phyloP scores from a whole-genome alignment of 2,329 filamentous ascomycete genomes.

The Leptographium flavum region DNA sequence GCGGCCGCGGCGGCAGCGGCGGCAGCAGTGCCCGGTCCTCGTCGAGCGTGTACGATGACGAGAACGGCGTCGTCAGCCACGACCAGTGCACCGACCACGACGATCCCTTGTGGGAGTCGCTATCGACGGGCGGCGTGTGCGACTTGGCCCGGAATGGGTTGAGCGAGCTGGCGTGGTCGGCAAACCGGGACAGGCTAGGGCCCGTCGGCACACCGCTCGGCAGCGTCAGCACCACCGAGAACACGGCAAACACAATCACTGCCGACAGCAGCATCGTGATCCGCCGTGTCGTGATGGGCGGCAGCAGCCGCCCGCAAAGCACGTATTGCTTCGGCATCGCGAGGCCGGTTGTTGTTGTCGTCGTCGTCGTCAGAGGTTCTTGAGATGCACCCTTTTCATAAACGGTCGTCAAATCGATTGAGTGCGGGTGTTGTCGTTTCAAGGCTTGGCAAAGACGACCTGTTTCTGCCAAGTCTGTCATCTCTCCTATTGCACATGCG shows the following conservation, averaged over 20 bases:
- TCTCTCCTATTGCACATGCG: too few species aligned
- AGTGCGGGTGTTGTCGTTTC: too few species aligned
- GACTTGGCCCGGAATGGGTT: slow-evolving; percentile 56
- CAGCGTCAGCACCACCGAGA: slow-evolving; percentile 37
- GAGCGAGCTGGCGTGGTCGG: slow-evolving; percentile 35
- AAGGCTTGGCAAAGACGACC: too few species aligned
- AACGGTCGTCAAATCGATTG: too few species aligned
- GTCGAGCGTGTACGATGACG: slow-evolving; percentile 63
- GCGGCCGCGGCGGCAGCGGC: slow-evolving; percentile 52
- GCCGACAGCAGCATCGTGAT: slow-evolving; percentile 35
- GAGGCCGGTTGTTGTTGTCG: not conserved
- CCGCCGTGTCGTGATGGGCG: slow-evolving; percentile 36
- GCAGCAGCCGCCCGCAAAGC: slow-evolving; percentile 33
- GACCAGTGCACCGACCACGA: slow-evolving; percentile 83
- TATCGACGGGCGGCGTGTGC: slow-evolving; percentile 61
- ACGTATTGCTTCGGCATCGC: slow-evolving; percentile 32
- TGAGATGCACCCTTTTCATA: too few species aligned
- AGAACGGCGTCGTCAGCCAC: slow-evolving; percentile 77
- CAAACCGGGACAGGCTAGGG: slow-evolving; percentile 32
- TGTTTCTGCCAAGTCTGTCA: too few species aligned
- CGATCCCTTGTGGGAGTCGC: slow-evolving; percentile 64
- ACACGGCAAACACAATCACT: slow-evolving; percentile 37
- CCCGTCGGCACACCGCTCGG: slow-evolving; percentile 32
- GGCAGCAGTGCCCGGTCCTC: slow-evolving; percentile 75
- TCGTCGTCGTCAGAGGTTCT: too few species aligned